Evolutionary conservation across 106 monocot species (phyloP).

Genomic region (Acorus calamus): DNA sequence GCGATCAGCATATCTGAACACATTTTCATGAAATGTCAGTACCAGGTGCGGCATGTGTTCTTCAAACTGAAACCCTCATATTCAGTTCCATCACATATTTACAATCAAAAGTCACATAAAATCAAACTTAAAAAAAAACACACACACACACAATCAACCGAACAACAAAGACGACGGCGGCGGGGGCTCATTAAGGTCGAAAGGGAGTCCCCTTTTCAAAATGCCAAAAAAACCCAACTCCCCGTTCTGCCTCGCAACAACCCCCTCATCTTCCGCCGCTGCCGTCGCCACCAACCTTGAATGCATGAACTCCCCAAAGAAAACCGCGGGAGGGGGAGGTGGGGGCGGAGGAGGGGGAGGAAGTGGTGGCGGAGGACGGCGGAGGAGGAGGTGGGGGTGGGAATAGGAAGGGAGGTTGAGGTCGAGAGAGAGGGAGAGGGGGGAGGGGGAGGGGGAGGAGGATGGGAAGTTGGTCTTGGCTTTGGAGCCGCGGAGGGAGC

Average conservation of each 20-base stretch:
- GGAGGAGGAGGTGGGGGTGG: not conserved
- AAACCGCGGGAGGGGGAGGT: conserved; percentile 3
- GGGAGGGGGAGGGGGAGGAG: not conserved
- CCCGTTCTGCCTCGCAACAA: not conserved
- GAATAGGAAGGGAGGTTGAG: conserved; percentile 1
- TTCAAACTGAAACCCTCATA: too few species aligned
- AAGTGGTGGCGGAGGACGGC: not conserved
- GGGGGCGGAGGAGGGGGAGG: not conserved
- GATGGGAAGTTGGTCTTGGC: conserved; percentile 21
- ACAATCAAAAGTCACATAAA: too few species aligned
- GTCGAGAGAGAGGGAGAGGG: not conserved
- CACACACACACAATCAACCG: not conserved
- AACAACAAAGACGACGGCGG: not conserved
- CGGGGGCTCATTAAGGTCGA: conserved; percentile 26
- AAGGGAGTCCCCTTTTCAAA: conserved; percentile 2
- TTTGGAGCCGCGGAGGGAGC: conserved; percentile 17
- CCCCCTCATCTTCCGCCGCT: too few species aligned
- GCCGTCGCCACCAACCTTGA: too few species aligned
- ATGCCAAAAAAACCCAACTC: not conserved
- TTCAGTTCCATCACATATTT: too few species aligned
- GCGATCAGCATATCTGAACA: too few species aligned
- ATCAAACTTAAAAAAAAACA: too few species aligned
- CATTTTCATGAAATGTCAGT: too few species aligned
- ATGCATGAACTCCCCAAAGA: conserved; percentile 2
- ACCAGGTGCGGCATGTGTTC: too few species aligned